Conservation (phyloP, 2,329 filamentous ascomycete genomes). For the Fusarium praegraminearum region DNA sequence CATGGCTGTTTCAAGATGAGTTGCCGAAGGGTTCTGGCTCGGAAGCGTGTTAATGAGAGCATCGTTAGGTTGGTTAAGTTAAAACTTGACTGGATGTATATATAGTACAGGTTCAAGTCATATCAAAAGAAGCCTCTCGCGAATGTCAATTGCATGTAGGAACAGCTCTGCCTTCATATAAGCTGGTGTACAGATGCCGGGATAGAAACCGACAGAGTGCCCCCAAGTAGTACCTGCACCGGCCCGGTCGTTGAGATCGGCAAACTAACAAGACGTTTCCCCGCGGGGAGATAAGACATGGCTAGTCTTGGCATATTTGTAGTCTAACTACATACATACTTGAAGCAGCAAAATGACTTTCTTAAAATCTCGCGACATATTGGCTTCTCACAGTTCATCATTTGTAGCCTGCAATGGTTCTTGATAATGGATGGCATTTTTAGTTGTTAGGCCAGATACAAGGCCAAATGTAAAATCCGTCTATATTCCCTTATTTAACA, state of each 20-base stretch:
- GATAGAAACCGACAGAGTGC: neutral
- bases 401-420: no score
- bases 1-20: conserved; percentile 19
- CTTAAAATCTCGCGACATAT: neutral
- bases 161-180: conserved; percentile 6
- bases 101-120: no score
- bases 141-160: neutral
- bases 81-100: neutral
- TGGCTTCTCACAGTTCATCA: neutral
- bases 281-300: conserved; percentile 2
- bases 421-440: neutral
- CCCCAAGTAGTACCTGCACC: neutral
- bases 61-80: conserved; percentile 16
- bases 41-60: conserved; percentile 23
- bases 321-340: neutral
- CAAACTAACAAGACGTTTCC: neutral
- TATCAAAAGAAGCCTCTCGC: neutral
- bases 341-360: neutral
- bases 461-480: neutral
- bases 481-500: neutral
- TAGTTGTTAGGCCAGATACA: neutral
- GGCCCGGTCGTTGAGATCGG: conserved; percentile 6
- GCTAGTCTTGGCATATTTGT: neutral
- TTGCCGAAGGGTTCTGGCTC: conserved; percentile 19
- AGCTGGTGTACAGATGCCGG: conserved; percentile 1